A percentile compares a stretch with the other conserved stretches of the same genome.
These are phyloP conservation scores for Wickerhamomyces chaumierensis DNA, from an alignment of 805 yeast genomes.

Conservation along the genomic window DNA sequence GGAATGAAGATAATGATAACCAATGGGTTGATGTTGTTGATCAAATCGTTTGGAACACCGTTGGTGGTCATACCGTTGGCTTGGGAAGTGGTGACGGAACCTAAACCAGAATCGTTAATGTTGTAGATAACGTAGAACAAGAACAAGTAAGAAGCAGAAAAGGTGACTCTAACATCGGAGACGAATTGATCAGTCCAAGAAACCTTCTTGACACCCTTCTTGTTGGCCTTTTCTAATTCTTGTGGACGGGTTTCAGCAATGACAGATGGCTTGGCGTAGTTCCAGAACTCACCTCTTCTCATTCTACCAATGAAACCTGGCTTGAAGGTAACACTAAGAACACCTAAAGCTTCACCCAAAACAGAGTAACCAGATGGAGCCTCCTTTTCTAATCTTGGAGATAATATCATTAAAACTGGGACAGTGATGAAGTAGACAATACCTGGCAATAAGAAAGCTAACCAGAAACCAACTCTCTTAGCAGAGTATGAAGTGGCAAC, in stretches of 20 bases:
- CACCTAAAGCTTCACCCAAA: constrained; percentile 30
- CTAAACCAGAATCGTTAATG: constrained; percentile 61
- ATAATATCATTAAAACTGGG: constrained; percentile 28
- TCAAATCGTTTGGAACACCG: constrained; percentile 71
- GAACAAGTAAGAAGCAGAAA: constrained; percentile 66
- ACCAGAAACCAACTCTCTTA: constrained; percentile 54
- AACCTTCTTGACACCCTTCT: constrained; percentile 15
- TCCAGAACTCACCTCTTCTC: constrained; percentile 33
- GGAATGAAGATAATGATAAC: constrained; percentile 74
- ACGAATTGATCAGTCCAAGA: constrained; percentile 63
- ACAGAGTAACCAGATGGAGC: constrained; percentile 27
- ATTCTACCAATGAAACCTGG: constrained; percentile 33
- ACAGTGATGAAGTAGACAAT: constrained; percentile 44
- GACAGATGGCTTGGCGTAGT: constrained; percentile 49
- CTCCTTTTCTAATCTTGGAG: constrained; percentile 18
- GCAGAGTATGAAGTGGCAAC: constrained; percentile 72
- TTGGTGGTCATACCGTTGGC: constrained; percentile 67
- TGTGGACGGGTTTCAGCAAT: constrained; percentile 28
- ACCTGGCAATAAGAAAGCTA: constrained; percentile 65
- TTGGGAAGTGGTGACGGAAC: constrained; percentile 30
- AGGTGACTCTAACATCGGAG: constrained; percentile 56
- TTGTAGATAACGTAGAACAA: constrained; percentile 62
- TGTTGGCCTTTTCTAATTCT: constrained; percentile 7
- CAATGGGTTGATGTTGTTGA: constrained; percentile 66
- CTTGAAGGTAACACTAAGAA: constrained; percentile 28